Evolutionary conservation across 805 yeast species (phyloP).

Genomic region (Saturnispora mendoncae): DNA sequence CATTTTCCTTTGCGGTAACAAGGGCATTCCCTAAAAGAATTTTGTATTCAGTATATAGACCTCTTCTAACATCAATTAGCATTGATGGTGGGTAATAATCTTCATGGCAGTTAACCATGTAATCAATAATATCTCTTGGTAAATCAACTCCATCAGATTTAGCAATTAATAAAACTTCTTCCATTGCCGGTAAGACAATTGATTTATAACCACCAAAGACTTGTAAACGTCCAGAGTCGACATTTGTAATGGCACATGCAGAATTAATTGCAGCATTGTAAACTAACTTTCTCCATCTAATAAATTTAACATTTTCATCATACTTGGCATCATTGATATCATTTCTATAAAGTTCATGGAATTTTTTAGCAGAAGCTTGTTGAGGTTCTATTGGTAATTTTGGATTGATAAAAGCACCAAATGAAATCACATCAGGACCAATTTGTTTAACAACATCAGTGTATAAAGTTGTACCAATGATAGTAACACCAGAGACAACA

Average conservation of each 20-base stretch:
- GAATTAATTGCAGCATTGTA: conserved; percentile 42
- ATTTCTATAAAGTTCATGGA: conserved; percentile 29
- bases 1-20: conserved; percentile 24
- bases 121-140: conserved; percentile 28
- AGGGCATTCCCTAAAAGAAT: conserved; percentile 37
- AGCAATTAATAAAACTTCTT: conserved; percentile 37
- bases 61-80: conserved; percentile 38
- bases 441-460: conserved; percentile 29
- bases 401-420: conserved; percentile 32
- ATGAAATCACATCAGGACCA: conserved; percentile 27
- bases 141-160: conserved; percentile 37
- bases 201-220: conserved; percentile 24
- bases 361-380: conserved; percentile 25
- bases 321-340: conserved; percentile 23
- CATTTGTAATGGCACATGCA: conserved; percentile 34
- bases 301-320: conserved; percentile 31
- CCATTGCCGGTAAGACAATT: conserved; percentile 34
- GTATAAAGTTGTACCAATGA: conserved; percentile 29
- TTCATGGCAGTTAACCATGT: conserved; percentile 34
- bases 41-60: conserved; percentile 35
- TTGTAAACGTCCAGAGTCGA: conserved; percentile 33
- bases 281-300: conserved; percentile 39
- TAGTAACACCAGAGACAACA: conserved; percentile 33
- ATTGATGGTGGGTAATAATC: conserved; percentile 36
- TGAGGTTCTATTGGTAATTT: conserved; percentile 21